These are phyloP conservation scores for Metschnikowia gruessii DNA, from an alignment of 805 yeast genomes.

Conservation along the genomic window DNA sequence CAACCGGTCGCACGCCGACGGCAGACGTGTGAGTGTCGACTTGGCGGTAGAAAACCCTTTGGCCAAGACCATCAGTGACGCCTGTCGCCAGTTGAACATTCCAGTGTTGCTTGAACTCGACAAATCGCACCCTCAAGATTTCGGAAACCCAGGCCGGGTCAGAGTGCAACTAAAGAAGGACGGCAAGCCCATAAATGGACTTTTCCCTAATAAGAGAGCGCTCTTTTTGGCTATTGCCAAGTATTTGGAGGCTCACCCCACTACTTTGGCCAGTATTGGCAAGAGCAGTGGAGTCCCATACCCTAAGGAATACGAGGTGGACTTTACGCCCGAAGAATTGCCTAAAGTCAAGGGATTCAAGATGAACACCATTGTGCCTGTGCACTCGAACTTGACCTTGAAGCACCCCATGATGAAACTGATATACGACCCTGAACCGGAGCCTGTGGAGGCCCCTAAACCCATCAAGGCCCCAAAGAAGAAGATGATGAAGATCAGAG, in stretches of 20 bases:
- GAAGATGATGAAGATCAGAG: constrained; percentile 62
- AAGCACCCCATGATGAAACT: constrained; percentile 80
- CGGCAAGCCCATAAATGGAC: constrained; percentile 43
- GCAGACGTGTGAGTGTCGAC: constrained; percentile 72
- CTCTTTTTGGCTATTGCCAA: constrained; percentile 58
- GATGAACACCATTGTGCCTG: constrained; percentile 87
- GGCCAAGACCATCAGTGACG: constrained; percentile 79
- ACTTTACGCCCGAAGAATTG: constrained; percentile 53
- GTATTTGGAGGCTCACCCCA: constrained; percentile 64
- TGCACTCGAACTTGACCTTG: constrained; percentile 73
- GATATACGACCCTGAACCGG: constrained; percentile 53
- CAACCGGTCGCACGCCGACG: constrained; percentile 70
- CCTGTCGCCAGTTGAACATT: constrained; percentile 44
- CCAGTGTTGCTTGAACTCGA: constrained; percentile 66
- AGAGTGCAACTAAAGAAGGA: constrained; percentile 59
- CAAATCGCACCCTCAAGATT: constrained; percentile 93
- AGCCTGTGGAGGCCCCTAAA: constrained; percentile 35
- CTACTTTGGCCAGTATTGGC: constrained; percentile 58
- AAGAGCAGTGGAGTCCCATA: constrained; percentile 52
- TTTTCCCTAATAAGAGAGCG: constrained; percentile 53
- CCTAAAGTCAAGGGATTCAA: constrained; percentile 84
- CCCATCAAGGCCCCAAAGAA: constrained; percentile 46
- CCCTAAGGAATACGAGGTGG: constrained; percentile 55
- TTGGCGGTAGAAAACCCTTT: constrained; percentile 82
- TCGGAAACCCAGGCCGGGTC: constrained; percentile 96